Evolutionary conservation across 345 rosid genomes (phyloP).

Genomic region (Salix purpurea): DNA sequence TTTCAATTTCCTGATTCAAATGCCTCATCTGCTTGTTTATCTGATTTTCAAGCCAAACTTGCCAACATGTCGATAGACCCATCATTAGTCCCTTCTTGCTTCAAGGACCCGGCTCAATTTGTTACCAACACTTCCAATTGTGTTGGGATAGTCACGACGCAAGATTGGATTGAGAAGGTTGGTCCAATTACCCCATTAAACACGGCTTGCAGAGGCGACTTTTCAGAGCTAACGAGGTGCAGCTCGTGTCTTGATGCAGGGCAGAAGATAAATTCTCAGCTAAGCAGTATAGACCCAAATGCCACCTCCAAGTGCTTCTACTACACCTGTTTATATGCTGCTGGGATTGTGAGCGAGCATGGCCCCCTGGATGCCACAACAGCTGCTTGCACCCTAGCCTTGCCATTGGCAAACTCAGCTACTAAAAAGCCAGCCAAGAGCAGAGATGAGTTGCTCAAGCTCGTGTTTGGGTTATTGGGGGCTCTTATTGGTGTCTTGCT

Average conservation of each 20-base stretch:
- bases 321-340: slow-evolving; percentile 41
- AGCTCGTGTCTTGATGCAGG: slow-evolving; percentile 54
- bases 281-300: slow-evolving; percentile 26
- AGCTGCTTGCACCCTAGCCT: slow-evolving; percentile 44
- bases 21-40: slow-evolving; percentile 37
- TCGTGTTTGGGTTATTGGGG: slow-evolving; percentile 28
- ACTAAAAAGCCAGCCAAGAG: slow-evolving; percentile 1
- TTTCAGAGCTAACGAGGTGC: slow-evolving; percentile 36
- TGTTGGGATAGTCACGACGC: slow-evolving; percentile 32
- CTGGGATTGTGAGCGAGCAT: slow-evolving; percentile 40
- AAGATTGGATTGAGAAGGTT: slow-evolving; percentile 43
- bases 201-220: slow-evolving; percentile 38
- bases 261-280: slow-evolving; percentile 27
- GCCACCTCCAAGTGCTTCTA: slow-evolving; percentile 36
- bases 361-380: slow-evolving; percentile 40
- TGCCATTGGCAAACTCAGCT: slow-evolving; percentile 29
- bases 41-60: slow-evolving; percentile 34
- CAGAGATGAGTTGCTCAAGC: slow-evolving; percentile 9
- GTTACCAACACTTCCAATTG: slow-evolving; percentile 37
- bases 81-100: slow-evolving; percentile 40
- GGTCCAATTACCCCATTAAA: slow-evolving; percentile 33
- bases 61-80: slow-evolving; percentile 27
- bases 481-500: slow-evolving; percentile 37
- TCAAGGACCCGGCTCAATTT: slow-evolving; percentile 31
- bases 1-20: slow-evolving; percentile 37